phyloP scores from a whole-genome alignment of 2,329 filamentous ascomycete genomes.

The Aspergillus sp. region DNA sequence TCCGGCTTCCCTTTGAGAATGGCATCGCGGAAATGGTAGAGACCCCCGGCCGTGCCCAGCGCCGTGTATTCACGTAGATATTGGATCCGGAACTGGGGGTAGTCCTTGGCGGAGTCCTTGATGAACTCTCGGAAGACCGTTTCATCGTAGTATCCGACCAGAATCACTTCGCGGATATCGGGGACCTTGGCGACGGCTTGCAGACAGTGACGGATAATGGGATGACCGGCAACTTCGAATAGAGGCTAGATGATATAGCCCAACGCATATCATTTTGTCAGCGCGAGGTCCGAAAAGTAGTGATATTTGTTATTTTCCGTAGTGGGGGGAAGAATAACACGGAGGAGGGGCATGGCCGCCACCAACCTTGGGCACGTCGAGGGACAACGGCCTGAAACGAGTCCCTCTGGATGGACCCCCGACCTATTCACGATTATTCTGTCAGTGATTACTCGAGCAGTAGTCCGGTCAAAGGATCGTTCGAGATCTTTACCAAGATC shows the following conservation, averaged over 20 bases:
- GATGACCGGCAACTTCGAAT: constrained; percentile 95
- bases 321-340: not conserved
- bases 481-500: constrained; percentile 63
- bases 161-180: constrained; percentile 89
- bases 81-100: constrained; percentile 81
- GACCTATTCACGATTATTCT: constrained; percentile 53
- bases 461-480: constrained; percentile 1
- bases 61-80: constrained; percentile 98
- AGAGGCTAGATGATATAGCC: constrained; percentile 57
- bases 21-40: constrained; percentile 98
- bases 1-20: constrained; percentile 94
- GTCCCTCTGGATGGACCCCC: constrained; percentile 93
- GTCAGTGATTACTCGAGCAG: constrained; percentile 9
- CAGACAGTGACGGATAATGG: constrained; percentile 97
- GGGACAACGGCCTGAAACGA: constrained; percentile 84
- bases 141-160: constrained; percentile 99
- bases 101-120: constrained; percentile 76
- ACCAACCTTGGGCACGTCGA: constrained; percentile 86
- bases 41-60: constrained; percentile 85
- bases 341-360: constrained; percentile 4
- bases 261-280: not conserved
- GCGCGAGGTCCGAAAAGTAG: not conserved
- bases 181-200: constrained; percentile 83
- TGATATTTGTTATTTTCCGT: not conserved
- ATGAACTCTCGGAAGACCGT: constrained; percentile 96